Conservation (phyloP, 768 basidiomycete species). For the Asterophora lycoperdoides region DNA sequence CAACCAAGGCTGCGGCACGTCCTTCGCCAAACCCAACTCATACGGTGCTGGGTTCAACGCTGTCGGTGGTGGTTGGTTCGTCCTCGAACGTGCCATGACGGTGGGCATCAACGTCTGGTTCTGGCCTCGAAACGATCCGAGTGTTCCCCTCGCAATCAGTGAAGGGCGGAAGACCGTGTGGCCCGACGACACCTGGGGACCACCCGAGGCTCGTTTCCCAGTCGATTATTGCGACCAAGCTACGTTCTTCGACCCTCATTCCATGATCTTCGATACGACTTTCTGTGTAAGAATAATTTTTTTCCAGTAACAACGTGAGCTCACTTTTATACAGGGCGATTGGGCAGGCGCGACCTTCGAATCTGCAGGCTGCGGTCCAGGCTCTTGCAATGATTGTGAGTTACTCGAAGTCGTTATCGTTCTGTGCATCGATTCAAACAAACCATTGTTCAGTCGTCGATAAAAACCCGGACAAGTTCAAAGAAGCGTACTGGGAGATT, state of each 20-base stretch:
- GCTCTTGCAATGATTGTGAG: constrained; percentile 46
- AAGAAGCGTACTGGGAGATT: constrained; percentile 68
- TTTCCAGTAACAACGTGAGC: background rate
- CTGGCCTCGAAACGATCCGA: constrained; percentile 44
- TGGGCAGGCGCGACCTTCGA: constrained; percentile 45
- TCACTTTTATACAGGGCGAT: constrained; percentile 37
- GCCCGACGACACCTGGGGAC: constrained; percentile 34
- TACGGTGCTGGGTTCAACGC: constrained; percentile 48
- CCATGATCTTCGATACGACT: constrained; percentile 55
- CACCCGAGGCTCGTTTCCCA: constrained; percentile 48
- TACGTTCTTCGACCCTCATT: constrained; percentile 48
- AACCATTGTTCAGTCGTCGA: constrained; percentile 42
- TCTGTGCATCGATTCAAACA: background rate
- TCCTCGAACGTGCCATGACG: constrained; percentile 36
- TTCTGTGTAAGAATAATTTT: constrained; percentile 47
- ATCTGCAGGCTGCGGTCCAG: constrained; percentile 36
- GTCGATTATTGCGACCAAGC: constrained; percentile 46
- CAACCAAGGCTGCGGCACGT: constrained; percentile 62
- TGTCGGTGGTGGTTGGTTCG: constrained; percentile 59
- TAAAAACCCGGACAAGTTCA: constrained; percentile 54
- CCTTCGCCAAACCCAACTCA: constrained; percentile 33
- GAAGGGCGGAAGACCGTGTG: constrained; percentile 14
- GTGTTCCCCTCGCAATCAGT: constrained; percentile 41
- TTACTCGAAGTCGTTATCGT: background rate
- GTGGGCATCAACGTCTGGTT: constrained; percentile 59